Conservation (phyloP, 2,329 filamentous ascomycete genomes). For the Trichoderma endophyticum region DNA sequence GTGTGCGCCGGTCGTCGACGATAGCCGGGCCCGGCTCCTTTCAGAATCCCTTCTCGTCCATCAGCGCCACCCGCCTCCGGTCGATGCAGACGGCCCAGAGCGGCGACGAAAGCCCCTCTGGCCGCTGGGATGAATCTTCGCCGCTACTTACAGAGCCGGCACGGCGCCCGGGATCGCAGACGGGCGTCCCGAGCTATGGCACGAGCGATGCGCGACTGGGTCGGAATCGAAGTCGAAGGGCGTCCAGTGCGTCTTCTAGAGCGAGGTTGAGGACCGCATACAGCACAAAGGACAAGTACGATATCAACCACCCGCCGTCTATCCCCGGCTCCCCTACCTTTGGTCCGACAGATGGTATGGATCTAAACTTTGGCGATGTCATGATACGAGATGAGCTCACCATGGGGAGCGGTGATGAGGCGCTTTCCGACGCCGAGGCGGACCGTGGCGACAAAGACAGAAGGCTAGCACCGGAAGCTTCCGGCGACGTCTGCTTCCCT, state of each 20-base stretch:
- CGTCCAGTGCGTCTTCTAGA: constrained; percentile 52
- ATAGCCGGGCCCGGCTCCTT: constrained; percentile 37
- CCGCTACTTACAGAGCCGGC: constrained; percentile 49
- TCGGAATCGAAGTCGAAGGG: constrained; percentile 41
- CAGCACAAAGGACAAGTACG: constrained; percentile 47
- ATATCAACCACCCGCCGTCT: constrained; percentile 68
- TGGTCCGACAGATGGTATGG: constrained; percentile 46
- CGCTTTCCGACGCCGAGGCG: constrained; percentile 30
- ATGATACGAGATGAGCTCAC: constrained; percentile 67
- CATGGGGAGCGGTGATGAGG: constrained; percentile 34
- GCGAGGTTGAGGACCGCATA: constrained; percentile 38
- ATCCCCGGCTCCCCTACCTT: constrained; percentile 60
- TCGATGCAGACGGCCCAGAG: constrained; percentile 37
- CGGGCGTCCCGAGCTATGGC: constrained; percentile 39
- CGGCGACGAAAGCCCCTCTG: constrained; percentile 46
- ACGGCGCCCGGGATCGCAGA: constrained; percentile 25
- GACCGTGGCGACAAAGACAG: constrained; percentile 29
- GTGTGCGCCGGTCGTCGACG: constrained; percentile 59
- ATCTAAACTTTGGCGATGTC: constrained; percentile 63
- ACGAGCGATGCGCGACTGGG: constrained; percentile 37
- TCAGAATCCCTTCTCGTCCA: constrained; percentile 32
- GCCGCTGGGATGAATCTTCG: constrained; percentile 46
- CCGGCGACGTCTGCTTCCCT: constrained; percentile 92
- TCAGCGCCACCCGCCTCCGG: constrained; percentile 35
- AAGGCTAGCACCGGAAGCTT: constrained; percentile 61